A percentile compares a stretch with the other conserved stretches of the same genome.
phyloP scores from a whole-genome alignment of 768 basidiomycete species.

The Dioszegia aurantiaca region DNA sequence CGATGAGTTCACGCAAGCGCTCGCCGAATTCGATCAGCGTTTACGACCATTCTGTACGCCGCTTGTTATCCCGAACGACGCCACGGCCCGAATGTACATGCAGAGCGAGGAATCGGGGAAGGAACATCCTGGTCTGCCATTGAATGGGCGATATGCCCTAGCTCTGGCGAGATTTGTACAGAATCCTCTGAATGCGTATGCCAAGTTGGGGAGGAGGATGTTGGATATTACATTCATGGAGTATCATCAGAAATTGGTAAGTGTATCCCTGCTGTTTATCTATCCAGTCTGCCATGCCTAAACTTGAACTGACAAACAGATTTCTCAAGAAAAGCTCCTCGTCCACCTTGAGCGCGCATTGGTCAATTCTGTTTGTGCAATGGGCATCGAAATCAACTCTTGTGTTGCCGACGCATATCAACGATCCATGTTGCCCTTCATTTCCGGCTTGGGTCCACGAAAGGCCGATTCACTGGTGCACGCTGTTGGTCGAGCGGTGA shows the following conservation, averaged over 20 bases:
- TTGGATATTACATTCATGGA: constrained; percentile 78
- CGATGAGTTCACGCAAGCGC: constrained; percentile 33
- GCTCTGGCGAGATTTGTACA: constrained; percentile 90
- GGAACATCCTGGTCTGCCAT: constrained; percentile 75
- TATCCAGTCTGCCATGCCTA: too few species aligned
- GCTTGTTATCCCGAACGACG: constrained; percentile 78
- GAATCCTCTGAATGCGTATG: constrained; percentile 90
- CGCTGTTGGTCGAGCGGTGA: constrained; percentile 69
- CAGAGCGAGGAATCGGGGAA: constrained; percentile 78
- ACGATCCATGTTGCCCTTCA: constrained; percentile 78
- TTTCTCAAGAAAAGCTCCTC: constrained; percentile 80
- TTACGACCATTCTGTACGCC: constrained; percentile 32
- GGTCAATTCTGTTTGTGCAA: constrained; percentile 84
- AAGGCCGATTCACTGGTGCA: constrained; percentile 79
- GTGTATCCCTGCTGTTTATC: constrained; percentile 28
- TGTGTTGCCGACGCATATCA: constrained; percentile 86
- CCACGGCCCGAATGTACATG: constrained; percentile 90
- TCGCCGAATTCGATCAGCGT: constrained; percentile 28
- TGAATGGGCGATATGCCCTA: constrained; percentile 84
- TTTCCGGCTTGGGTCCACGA: constrained; percentile 89
- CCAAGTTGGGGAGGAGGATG: constrained; percentile 81
- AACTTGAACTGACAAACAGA: constrained; percentile 55
- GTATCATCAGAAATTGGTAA: constrained; percentile 78
- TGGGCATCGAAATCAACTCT: constrained; percentile 95
- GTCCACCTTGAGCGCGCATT: constrained; percentile 77